Evolutionary conservation across 1,284 basidiomycete genomes (phyloP).

Genomic region (Golubevia sp.): DNA sequence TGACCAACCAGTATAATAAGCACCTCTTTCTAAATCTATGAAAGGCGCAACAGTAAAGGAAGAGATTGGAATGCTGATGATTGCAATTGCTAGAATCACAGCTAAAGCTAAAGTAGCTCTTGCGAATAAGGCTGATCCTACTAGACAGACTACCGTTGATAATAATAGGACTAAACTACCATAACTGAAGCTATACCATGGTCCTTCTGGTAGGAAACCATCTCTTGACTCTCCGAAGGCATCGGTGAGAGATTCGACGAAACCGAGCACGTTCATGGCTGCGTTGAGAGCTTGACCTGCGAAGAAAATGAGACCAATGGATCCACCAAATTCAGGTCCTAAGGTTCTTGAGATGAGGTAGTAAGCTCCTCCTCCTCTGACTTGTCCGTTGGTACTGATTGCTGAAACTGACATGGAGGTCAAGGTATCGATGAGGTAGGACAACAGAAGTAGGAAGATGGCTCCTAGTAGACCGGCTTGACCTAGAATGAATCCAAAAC

Average conservation of each 20-base stretch:
- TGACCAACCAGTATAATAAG: slow-evolving; percentile 56
- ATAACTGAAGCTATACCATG: slow-evolving; percentile 53
- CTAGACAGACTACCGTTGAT: slow-evolving; percentile 49
- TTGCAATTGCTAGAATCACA: slow-evolving; percentile 42
- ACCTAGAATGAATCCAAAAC: slow-evolving; percentile 58
- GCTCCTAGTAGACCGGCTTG: slow-evolving; percentile 55
- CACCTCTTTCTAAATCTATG: slow-evolving; percentile 44
- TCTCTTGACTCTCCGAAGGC: slow-evolving; percentile 43
- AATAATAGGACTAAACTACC: slow-evolving; percentile 47
- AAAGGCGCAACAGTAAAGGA: slow-evolving; percentile 45
- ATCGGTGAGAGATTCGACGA: slow-evolving; percentile 55
- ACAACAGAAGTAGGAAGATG: slow-evolving; percentile 40
- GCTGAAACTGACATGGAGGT: slow-evolving; percentile 57
- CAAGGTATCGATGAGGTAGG: slow-evolving; percentile 53
- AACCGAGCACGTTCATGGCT: slow-evolving; percentile 58
- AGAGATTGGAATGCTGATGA: slow-evolving; percentile 51
- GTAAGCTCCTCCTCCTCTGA: slow-evolving; percentile 58
- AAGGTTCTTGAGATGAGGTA: slow-evolving; percentile 58
- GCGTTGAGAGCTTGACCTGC: slow-evolving; percentile 56
- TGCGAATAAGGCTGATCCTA: slow-evolving; percentile 52
- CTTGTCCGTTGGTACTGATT: slow-evolving; percentile 58
- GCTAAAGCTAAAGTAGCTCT: slow-evolving; percentile 50
- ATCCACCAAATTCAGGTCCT: slow-evolving; percentile 59
- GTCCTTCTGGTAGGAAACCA: slow-evolving; percentile 50
- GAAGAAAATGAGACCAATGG: slow-evolving; percentile 58